Conservation (phyloP, 306 rosid species). For the Oemleria cerasiformis region DNA sequence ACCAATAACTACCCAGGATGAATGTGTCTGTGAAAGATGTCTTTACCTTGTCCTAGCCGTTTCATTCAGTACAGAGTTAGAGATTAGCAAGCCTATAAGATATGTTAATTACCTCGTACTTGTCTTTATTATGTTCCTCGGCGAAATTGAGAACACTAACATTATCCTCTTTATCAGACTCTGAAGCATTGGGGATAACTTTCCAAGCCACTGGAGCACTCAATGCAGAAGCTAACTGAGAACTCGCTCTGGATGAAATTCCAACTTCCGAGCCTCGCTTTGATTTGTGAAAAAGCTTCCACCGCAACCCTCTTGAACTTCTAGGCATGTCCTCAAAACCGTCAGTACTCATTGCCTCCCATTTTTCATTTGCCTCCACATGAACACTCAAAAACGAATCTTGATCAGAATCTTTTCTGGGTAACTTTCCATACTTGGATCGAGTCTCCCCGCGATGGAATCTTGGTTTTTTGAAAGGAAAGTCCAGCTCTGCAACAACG, state of each 20-base stretch:
- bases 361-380: not conserved
- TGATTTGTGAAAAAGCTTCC: constrained; percentile 17
- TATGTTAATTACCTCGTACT: not conserved
- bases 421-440: constrained; percentile 5
- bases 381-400: constrained; percentile 20
- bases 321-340: constrained; percentile 6
- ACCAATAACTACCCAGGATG: not conserved
- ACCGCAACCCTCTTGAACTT: constrained; percentile 13
- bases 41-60: too few relatives aligned
- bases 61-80: too few relatives aligned
- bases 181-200: constrained; percentile 9
- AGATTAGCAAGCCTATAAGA: too few relatives aligned
- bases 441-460: constrained; percentile 1
- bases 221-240: constrained; percentile 16
- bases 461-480: not conserved
- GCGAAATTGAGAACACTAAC: constrained; percentile 57
- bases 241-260: constrained; percentile 1
- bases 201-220: constrained; percentile 28
- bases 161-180: constrained; percentile 53
- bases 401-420: constrained; percentile 17
- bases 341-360: not conserved
- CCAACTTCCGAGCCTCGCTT: constrained; percentile 5
- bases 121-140: constrained; percentile 26
- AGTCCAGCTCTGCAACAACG: not conserved
- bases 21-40: not conserved